Evolutionary conservation across 495 filamentous ascomycete genomes (phyloP).

Genomic region (Hamigera avellanea): DNA sequence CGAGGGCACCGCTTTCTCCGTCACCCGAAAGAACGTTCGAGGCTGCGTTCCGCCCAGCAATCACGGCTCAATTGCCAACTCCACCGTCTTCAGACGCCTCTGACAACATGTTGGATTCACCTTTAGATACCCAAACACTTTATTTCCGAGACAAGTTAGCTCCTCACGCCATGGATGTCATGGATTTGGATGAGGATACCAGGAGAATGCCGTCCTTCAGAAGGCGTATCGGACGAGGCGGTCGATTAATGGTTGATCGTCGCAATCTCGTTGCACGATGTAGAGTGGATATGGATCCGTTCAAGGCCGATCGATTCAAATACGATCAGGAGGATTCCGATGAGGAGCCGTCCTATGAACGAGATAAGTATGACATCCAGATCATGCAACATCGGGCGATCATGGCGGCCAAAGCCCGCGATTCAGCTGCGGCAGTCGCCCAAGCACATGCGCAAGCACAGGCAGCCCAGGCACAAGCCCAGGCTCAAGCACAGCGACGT

Average conservation of each 20-base stretch:
- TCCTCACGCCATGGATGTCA: conserved; percentile 30
- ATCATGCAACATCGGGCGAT: conserved; percentile 64
- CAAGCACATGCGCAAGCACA: conserved; percentile 39
- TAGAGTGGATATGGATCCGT: conserved; percentile 38
- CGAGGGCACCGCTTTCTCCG: conserved; percentile 68
- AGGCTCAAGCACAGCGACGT: conserved; percentile 27
- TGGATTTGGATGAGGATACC: conserved; percentile 37
- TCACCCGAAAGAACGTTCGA: conserved; percentile 45
- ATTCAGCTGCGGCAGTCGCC: conserved; percentile 32
- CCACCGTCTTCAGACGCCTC: conserved; percentile 73
- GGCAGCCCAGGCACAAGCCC: conserved; percentile 17
- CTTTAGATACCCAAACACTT: conserved; percentile 28
- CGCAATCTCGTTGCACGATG: conserved; percentile 37
- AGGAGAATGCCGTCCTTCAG: conserved; percentile 48
- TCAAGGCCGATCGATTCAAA: conserved; percentile 63
- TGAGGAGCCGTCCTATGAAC: conserved; percentile 59
- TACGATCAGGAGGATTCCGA: conserved; percentile 61
- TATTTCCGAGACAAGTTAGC: conserved; percentile 38
- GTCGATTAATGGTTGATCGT: conserved; percentile 74
- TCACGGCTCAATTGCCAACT: conserved; percentile 73
- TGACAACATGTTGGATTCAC: conserved; percentile 39
- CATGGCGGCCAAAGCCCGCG: conserved; percentile 42
- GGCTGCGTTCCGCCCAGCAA: conserved; percentile 63
- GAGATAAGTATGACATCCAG: conserved; percentile 58
- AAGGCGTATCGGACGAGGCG: conserved; percentile 61